phyloP scores from a whole-genome alignment of 257 asterid species.

The Gentiana macrophylla region DNA sequence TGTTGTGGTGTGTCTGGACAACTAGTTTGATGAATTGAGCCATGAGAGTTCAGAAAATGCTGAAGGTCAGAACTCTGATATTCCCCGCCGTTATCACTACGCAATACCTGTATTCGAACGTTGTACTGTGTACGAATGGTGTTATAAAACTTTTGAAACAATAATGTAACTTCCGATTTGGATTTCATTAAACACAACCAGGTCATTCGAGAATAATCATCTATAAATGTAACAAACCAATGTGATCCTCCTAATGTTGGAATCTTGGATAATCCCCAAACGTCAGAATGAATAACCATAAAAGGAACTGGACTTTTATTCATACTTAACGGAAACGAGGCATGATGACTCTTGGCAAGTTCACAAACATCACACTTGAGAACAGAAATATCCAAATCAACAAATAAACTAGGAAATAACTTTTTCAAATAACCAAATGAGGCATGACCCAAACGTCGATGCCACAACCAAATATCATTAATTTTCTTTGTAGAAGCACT shows the following conservation, averaged over 20 bases:
- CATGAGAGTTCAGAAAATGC: neutral
- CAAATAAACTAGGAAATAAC: neutral
- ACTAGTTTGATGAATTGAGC: conserved; percentile 5
- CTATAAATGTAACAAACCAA: conserved; percentile 6
- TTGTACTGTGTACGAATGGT: neutral
- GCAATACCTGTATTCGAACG: neutral
- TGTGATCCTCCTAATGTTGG: neutral
- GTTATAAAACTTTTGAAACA: conserved; percentile 8
- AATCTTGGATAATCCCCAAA: neutral
- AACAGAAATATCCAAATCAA: neutral
- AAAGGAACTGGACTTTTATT: conserved; percentile 7
- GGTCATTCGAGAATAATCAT: neutral
- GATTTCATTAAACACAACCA: conserved; percentile 3
- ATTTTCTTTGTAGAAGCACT: neutral
- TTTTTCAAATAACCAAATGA: conserved; percentile 5
- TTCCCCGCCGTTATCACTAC: conserved; percentile 2
- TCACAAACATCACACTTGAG: neutral
- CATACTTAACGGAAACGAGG: neutral
- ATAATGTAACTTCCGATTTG: neutral
- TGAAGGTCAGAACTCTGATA: neutral
- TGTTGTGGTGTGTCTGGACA: conserved; percentile 1
- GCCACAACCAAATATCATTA: conserved; percentile 5
- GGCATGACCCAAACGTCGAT: conserved; percentile 9
- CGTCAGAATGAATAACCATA: conserved; percentile 8
- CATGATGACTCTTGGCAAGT: conserved; percentile 2